Base-by-base conservation (phyloP, 495 filamentous ascomycete genomes). In the Eremomyces bilateralis region DNA sequence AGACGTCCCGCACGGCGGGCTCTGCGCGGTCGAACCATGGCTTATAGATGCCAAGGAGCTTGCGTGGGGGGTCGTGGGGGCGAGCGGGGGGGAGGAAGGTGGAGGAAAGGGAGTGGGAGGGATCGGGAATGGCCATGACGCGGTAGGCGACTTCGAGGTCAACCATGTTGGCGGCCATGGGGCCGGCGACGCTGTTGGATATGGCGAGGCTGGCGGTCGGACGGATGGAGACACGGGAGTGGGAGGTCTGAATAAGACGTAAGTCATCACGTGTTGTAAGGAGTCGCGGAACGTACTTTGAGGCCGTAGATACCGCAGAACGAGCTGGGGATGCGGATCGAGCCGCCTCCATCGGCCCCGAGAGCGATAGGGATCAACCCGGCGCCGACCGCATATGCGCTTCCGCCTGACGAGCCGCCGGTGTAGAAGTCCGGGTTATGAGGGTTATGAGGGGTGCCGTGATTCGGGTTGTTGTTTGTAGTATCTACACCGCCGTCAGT, bases 261-360 rank as follows among this genome's bases (percentile, higher is more conserved):
- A n/a, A n/a, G n/a, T n/a, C n/a, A n/a, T n/a, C n/a, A n/a, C n/a
- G n/a, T n/a, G n/a, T n/a, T n/a, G n/a, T n/a, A n/a, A n/a, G n/a
- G n/a, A n/a, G n/a, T n/a, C n/a, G n/a, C n/a, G n/a, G n/a, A n/a
- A n/a, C n/a, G n/a, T n/a, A n/a, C n/a, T n/a, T n/a, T 94, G 21
- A 95, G 65, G 11, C 85, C 85, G 58, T 76, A 94, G 13, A 81
- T 56, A 21, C 85, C 85, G 49, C 81, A 90, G 55, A 77, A 91
- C 17, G 70, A 65, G 1, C 78, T 57, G 0, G 85, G 85, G 34
- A 92, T 69, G 6, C 85, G 69, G 36, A 92, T 72, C 36, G 73
- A 80, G 33, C 85, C 85, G 16, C 85, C 84, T 5, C 80, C 80
- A 50, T 95, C 85, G 2, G 76, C 74, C 21, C 81, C 85, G 5